Evolutionary conservation across 2,329 filamentous ascomycete genomes (phyloP).

Genomic region (Neofusicoccum kwambonambiense): DNA sequence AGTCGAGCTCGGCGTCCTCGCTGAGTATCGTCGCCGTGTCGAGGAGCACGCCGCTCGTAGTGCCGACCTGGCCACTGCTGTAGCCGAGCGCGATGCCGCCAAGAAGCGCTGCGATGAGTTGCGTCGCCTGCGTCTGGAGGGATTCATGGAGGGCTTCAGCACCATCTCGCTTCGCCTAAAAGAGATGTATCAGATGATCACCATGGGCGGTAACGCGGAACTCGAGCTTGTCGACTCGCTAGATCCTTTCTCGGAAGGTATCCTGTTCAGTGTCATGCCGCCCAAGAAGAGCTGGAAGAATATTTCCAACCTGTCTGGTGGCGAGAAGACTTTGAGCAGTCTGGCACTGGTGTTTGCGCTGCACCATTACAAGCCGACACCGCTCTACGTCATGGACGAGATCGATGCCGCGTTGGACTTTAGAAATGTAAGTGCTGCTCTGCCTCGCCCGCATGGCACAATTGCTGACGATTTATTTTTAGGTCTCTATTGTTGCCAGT

Average conservation of each 20-base stretch:
- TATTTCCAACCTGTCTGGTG: slow-evolving; percentile 91
- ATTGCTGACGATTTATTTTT: slow-evolving; percentile 5
- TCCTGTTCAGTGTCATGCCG: slow-evolving; percentile 97
- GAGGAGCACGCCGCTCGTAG: slow-evolving; percentile 79
- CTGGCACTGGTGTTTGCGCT: slow-evolving; percentile 95
- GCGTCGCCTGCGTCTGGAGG: slow-evolving; percentile 82
- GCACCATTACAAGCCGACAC: slow-evolving; percentile 97
- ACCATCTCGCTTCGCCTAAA: slow-evolving; percentile 92
- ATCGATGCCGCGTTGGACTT: slow-evolving; percentile 98
- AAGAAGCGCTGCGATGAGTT: slow-evolving; percentile 94
- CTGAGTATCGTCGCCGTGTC: slow-evolving; percentile 82
- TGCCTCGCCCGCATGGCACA: not conserved
- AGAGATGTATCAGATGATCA: slow-evolving; percentile 99
- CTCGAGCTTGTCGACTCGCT: slow-evolving; percentile 94
- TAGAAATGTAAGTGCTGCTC: slow-evolving; percentile 73
- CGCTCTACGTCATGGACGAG: slow-evolving; percentile 98
- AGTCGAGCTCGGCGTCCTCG: slow-evolving; percentile 84
- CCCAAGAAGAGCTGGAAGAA: slow-evolving; percentile 99
- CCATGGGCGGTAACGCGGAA: slow-evolving; percentile 98
- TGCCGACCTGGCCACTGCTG: slow-evolving; percentile 77
- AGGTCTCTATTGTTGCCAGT: slow-evolving; percentile 96
- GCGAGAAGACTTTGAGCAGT: slow-evolving; percentile 93
- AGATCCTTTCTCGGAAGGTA: slow-evolving; percentile 95
- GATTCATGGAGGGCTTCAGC: slow-evolving; percentile 97
- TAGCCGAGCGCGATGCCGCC: slow-evolving; percentile 75